These are phyloP conservation scores for Aureobasidium mangrovei DNA, from an alignment of 2,329 filamentous ascomycete genomes.

Conservation along the genomic window DNA sequence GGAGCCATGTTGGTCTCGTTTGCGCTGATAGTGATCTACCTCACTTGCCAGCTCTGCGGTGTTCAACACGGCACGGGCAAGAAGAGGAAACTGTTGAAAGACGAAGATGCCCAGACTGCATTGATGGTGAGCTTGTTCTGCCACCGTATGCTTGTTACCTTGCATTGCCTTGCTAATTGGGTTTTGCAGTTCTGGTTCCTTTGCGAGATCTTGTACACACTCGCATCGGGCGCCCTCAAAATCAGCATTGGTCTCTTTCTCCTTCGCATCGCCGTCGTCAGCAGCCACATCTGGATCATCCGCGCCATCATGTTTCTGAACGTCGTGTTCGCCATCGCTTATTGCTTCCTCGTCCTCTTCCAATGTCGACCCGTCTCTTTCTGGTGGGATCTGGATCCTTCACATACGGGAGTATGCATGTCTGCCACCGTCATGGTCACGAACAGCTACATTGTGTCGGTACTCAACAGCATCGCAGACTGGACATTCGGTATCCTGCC, in stretches of 20 bases:
- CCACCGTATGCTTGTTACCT: neutral
- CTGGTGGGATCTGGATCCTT: constrained; percentile 41
- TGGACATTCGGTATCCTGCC: constrained; percentile 34
- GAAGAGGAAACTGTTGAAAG: constrained; percentile 20
- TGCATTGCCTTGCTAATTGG: neutral
- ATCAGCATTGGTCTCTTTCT: constrained; percentile 47
- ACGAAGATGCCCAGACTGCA: constrained; percentile 9
- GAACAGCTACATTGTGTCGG: constrained; percentile 26
- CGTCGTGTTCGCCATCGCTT: constrained; percentile 37
- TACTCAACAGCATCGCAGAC: constrained; percentile 34
- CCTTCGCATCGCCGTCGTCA: constrained; percentile 41
- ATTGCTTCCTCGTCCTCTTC: constrained; percentile 44
- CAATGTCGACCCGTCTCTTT: constrained; percentile 45
- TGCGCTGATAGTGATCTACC: constrained; percentile 26
- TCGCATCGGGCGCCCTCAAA: constrained; percentile 41
- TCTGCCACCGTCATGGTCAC: constrained; percentile 39
- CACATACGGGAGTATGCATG: constrained; percentile 34
- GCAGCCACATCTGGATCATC: constrained; percentile 39
- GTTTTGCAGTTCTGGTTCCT: constrained; percentile 41
- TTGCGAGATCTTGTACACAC: constrained; percentile 47
- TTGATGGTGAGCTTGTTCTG: neutral
- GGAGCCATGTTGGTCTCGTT: constrained; percentile 27
- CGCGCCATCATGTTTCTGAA: constrained; percentile 40
- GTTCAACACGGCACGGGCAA: constrained; percentile 27
- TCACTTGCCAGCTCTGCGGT: constrained; percentile 27